These are phyloP conservation scores for Pogostemon cablin DNA, from an alignment of 257 asterid species.

Conservation along the genomic window DNA sequence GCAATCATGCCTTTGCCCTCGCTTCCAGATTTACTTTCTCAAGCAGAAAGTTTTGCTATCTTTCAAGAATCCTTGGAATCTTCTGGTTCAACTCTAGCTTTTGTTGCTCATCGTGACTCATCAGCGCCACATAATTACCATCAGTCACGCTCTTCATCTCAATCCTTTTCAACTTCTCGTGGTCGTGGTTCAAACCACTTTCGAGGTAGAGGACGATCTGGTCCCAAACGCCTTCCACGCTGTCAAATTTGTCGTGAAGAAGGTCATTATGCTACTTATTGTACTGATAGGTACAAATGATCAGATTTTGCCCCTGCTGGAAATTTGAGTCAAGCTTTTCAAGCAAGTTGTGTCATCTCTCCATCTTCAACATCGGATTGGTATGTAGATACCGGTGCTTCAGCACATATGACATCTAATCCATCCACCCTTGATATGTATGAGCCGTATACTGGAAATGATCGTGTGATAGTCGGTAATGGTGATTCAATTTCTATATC, in stretches of 20 bases:
- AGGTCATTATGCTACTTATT: background rate
- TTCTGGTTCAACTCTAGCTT: background rate
- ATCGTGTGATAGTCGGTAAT: background rate
- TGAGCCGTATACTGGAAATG: background rate
- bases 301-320: background rate
- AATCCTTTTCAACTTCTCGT: background rate
- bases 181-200: background rate
- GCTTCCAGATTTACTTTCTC: background rate
- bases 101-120: background rate
- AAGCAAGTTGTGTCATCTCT: background rate
- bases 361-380: background rate
- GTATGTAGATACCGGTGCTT: background rate
- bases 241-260: too few species aligned
- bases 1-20: background rate
- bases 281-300: background rate
- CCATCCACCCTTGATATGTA: background rate
- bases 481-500: background rate
- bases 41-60: background rate
- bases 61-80: background rate
- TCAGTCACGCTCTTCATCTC: background rate
- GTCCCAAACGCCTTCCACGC: too few species aligned
- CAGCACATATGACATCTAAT: too few species aligned
- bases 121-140: too few species aligned
- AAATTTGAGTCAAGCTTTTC: background rate
- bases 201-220: background rate